These are phyloP conservation scores for Saccharomyces hybrid DNA, from an alignment of 1,139 yeast genomes.

Conservation along the genomic window DNA sequence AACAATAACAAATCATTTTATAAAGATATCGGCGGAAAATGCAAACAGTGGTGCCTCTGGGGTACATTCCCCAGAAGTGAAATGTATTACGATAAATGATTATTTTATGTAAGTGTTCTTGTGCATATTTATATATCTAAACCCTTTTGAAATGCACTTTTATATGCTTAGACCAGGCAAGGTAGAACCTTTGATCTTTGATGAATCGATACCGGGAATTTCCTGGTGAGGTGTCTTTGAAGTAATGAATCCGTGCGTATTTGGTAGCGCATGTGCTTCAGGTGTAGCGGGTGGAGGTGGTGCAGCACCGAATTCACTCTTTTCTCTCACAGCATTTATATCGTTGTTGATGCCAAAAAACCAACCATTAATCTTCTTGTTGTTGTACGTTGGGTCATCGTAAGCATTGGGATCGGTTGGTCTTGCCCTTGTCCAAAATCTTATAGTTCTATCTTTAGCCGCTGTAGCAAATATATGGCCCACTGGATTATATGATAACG, in stretches of 20 bases:
- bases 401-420: constrained; percentile 84
- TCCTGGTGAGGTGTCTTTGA: background rate
- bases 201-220: background rate
- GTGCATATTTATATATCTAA: background rate
- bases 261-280: background rate
- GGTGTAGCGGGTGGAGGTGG: constrained; percentile 21
- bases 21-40: constrained; percentile 24
- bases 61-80: constrained; percentile 37
- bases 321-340: constrained; percentile 44
- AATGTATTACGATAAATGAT: constrained; percentile 26
- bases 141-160: background rate
- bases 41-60: constrained; percentile 33
- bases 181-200: constrained; percentile 7
- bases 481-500: constrained; percentile 85
- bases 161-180: constrained; percentile 15
- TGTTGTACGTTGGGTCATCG: constrained; percentile 72
- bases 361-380: constrained; percentile 68
- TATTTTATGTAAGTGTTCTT: background rate
- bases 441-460: constrained; percentile 86
- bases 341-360: constrained; percentile 62
- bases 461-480: constrained; percentile 91
- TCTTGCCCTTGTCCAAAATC: constrained; percentile 91
- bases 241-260: constrained; percentile 1
- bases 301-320: constrained; percentile 31
- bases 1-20: constrained; percentile 16